Evolutionary conservation across 2,329 filamentous ascomycete species (phyloP).

Genomic region (Lachnellula willkommii): DNA sequence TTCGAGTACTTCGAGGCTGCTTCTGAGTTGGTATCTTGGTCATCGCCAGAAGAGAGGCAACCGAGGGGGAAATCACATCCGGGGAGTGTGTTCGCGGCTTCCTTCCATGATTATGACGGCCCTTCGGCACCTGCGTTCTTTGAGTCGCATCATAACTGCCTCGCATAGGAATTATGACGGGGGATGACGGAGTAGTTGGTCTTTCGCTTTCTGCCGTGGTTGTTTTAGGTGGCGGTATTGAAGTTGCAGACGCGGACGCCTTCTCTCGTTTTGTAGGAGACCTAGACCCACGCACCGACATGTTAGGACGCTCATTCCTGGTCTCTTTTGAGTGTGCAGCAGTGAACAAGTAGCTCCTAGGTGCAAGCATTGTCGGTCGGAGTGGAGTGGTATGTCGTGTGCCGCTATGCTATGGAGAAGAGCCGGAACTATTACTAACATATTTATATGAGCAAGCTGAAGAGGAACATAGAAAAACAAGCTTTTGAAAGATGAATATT

Average conservation of each 20-base stretch:
- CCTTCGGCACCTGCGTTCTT: constrained; percentile 20
- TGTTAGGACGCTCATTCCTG: constrained; percentile 15
- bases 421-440: not conserved
- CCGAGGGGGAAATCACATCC: constrained; percentile 52
- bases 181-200: constrained; percentile 25
- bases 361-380: constrained; percentile 22
- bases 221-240: constrained; percentile 1
- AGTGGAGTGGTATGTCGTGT: not conserved
- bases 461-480: not conserved
- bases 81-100: constrained; percentile 42
- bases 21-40: constrained; percentile 53
- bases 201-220: not conserved
- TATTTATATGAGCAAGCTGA: not conserved
- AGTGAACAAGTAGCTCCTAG: constrained; percentile 26
- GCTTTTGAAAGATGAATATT: not conserved
- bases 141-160: constrained; percentile 18
- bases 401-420: not conserved
- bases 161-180: constrained; percentile 28
- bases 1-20: constrained; percentile 17
- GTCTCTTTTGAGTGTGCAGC: constrained; percentile 11
- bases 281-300: constrained; percentile 5
- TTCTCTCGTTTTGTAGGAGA: constrained; percentile 8
- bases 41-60: constrained; percentile 56
- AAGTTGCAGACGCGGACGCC: constrained; percentile 1
- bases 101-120: constrained; percentile 13